phyloP scores from a whole-genome alignment of 1,284 basidiomycete genomes.

The Veloporphyrellus conicus region DNA sequence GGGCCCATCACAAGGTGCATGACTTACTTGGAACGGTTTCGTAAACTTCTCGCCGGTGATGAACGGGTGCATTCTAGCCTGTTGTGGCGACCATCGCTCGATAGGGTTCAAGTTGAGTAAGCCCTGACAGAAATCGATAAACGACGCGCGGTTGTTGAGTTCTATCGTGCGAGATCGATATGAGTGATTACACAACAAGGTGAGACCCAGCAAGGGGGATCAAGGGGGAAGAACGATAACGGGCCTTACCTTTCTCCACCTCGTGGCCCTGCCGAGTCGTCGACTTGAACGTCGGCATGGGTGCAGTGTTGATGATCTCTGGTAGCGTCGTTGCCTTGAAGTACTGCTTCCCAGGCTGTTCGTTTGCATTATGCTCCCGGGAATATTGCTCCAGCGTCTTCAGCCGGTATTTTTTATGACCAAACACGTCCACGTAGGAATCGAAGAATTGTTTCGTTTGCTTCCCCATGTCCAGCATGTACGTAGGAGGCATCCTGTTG shows the following conservation, averaged over 20 bases:
- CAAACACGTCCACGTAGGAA: slow-evolving; percentile 73
- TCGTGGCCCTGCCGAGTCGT: slow-evolving; percentile 79
- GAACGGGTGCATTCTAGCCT: slow-evolving; percentile 94
- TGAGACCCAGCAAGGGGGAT: slow-evolving; percentile 5
- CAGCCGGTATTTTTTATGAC: slow-evolving; percentile 83
- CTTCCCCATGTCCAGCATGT: slow-evolving; percentile 96
- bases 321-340: slow-evolving; percentile 93
- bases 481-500: slow-evolving; percentile 76
- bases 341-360: slow-evolving; percentile 98
- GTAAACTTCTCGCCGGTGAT: slow-evolving; percentile 96
- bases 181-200: slow-evolving; percentile 2
- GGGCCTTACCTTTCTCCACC: slow-evolving; percentile 77
- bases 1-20: not conserved
- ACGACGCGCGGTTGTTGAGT: slow-evolving; percentile 88
- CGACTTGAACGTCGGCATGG: slow-evolving; percentile 75
- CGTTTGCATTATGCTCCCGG: slow-evolving; percentile 88
- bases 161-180: slow-evolving; percentile 48
- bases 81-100: slow-evolving; percentile 95
- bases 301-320: slow-evolving; percentile 95
- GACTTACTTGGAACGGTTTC: slow-evolving; percentile 79
- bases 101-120: slow-evolving; percentile 92
- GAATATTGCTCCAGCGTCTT: slow-evolving; percentile 96
- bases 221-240: not conserved
- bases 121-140: slow-evolving; percentile 97
- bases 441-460: slow-evolving; percentile 96